A percentile compares a stretch with the other conserved stretches of the same genome.
These are phyloP conservation scores for Mycena citricolor DNA, from an alignment of 1,284 basidiomycete species.

Conservation along the genomic window DNA sequence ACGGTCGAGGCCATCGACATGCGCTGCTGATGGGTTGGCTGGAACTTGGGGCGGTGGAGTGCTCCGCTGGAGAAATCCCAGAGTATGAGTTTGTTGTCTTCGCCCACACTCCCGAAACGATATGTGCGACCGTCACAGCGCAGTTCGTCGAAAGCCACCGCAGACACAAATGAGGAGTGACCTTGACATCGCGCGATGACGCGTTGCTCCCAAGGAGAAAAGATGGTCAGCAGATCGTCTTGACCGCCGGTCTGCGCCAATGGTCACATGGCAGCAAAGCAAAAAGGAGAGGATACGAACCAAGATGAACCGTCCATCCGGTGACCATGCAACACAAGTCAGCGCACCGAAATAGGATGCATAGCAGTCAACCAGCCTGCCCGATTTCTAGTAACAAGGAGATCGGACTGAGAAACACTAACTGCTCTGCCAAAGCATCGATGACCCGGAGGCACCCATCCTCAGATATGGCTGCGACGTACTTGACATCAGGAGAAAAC, in stretches of 20 bases:
- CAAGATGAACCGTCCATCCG: slow-evolving; percentile 90
- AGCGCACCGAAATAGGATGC: slow-evolving; percentile 90
- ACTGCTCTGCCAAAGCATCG: slow-evolving; percentile 84
- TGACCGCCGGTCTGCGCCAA: slow-evolving; percentile 54
- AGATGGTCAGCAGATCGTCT: slow-evolving; percentile 93
- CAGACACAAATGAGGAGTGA: slow-evolving; percentile 91
- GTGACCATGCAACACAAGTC: slow-evolving; percentile 91
- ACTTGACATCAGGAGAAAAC: slow-evolving; percentile 87
- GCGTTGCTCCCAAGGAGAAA: slow-evolving; percentile 88
- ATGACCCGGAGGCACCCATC: slow-evolving; percentile 88
- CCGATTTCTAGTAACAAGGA: slow-evolving; percentile 9
- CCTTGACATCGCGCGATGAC: slow-evolving; percentile 97
- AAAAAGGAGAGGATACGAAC: slow-evolving; percentile 42
- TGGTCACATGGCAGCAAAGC: slow-evolving; percentile 4
- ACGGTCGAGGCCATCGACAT: slow-evolving; percentile 74
- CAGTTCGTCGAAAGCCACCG: slow-evolving; percentile 86
- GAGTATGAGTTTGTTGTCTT: slow-evolving; percentile 90
- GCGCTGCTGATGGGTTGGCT: slow-evolving; percentile 65
- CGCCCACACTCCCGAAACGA: slow-evolving; percentile 89
- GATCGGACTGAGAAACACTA: slow-evolving; percentile 30
- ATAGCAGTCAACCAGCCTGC: slow-evolving; percentile 84
- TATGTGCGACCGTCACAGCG: slow-evolving; percentile 86
- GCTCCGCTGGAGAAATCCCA: slow-evolving; percentile 90
- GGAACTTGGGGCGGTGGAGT: slow-evolving; percentile 72
- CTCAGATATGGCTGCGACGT: slow-evolving; percentile 83